A percentile compares a stretch with the other conserved stretches of the same genome.
Conservation (phyloP, 164 flowering plant genomes). For the Umbellularia californica region DNA sequence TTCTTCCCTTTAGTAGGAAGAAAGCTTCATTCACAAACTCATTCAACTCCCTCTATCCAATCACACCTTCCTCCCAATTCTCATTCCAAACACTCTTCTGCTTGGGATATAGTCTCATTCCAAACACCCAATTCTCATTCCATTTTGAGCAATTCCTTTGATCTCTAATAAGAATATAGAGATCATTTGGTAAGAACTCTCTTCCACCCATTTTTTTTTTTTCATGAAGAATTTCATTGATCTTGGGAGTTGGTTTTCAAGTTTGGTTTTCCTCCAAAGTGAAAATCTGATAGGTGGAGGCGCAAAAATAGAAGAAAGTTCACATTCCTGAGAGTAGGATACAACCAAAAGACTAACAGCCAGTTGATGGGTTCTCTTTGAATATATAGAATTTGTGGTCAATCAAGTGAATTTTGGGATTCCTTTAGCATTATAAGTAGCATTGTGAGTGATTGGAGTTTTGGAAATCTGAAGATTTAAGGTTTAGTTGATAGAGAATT, state of each 20-base stretch:
- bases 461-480: neutral
- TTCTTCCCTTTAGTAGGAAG: slow-evolving; percentile 11
- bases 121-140: too few relatives aligned
- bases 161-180: neutral
- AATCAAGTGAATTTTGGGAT: neutral
- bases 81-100: neutral
- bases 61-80: neutral
- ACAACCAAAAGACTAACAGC: neutral
- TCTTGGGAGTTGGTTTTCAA: slow-evolving; percentile 1
- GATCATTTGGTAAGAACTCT: neutral
- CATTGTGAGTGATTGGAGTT: neutral
- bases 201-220: too few relatives aligned
- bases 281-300: neutral
- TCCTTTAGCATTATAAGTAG: neutral
- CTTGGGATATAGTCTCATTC: too few relatives aligned
- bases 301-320: neutral
- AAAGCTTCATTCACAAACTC: slow-evolving; percentile 3
- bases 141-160: too few relatives aligned
- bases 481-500: neutral
- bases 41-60: neutral
- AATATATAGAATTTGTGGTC: neutral
- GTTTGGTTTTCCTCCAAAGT: slow-evolving; percentile 2
- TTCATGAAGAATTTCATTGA: neutral
- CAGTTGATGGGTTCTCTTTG: neutral
- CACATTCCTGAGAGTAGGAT: neutral